Base-by-base conservation (phyloP, 345 rosid species). In the Iberis pinnata region DNA sequence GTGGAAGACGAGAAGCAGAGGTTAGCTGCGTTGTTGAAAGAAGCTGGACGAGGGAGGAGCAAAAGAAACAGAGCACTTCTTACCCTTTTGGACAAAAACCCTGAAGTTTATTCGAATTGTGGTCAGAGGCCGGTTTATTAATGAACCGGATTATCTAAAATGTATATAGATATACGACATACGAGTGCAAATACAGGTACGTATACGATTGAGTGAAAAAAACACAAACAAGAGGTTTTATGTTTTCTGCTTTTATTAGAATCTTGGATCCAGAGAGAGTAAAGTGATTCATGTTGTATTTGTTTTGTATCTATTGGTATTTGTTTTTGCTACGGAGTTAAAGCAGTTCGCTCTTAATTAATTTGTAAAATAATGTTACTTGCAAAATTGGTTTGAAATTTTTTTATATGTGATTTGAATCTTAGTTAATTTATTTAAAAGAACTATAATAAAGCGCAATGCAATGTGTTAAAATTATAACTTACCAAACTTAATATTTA, bases 1-100 rank as follows among this genome's bases (percentile, higher is more conserved):
- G 98, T 85, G 41, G 78, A 73, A 2, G 93, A 78, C 11, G 96
- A 92, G 70, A 92, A 82, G 51, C 53, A 77, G 70, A 74, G 98
- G 70, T 39, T 92, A 18, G 76, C 67, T 1, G 89, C 76, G 67
- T 61, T 88, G 74, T 60, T 92, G 80, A 92, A 83, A 69, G 96
- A 88, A 60, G 95, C 93, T 44, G 93, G 96, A 39, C 83, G 78
- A 65, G 88, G 74, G 32, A 51, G 98, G 65, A 80, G 54, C 66
- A 68, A 81, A 65, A 81, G 83, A 69, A 77, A 95, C 48, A 81
- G 75, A 71, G 70, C 89, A 43, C 69, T 88, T 25, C 70, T 88
- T 35, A 70, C 84, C 9, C 85, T 92, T 35, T 85, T 92, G 33
- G 83, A 85, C 61, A 73, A 60, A 25, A 73, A 60, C 68, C 50